Percentiles rank a stretch among this genome's conserved stretches.
Evolutionary conservation across 257 asterid species (phyloP).

Genomic region (Haberlea rhodopensis): DNA sequence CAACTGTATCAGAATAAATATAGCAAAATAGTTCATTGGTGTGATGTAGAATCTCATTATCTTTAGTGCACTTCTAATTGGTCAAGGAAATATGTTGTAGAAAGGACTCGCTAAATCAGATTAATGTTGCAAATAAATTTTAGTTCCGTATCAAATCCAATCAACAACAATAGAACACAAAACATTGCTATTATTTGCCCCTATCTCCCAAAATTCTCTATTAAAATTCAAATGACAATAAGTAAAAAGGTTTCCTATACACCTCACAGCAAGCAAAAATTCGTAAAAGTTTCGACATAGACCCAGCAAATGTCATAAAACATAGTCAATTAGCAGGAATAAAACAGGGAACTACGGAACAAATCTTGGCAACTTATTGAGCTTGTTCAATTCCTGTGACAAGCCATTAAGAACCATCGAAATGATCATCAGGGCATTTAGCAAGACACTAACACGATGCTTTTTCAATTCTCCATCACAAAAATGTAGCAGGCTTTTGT

Average conservation of each 20-base stretch:
- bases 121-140: background rate
- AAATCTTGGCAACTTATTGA: background rate
- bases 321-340: background rate
- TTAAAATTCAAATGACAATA: background rate
- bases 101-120: constrained; percentile 5
- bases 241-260: background rate
- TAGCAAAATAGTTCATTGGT: background rate
- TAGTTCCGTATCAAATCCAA: constrained; percentile 5
- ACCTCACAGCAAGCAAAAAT: background rate
- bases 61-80: constrained; percentile 8
- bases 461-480: background rate
- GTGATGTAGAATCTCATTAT: constrained; percentile 7
- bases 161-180: background rate
- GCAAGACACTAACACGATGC: background rate
- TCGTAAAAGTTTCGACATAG: background rate
- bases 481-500: background rate
- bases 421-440: constrained; percentile 1
- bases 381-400: constrained; percentile 1
- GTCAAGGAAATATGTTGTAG: background rate
- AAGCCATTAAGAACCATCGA: background rate
- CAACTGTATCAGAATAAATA: background rate
- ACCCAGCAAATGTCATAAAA: background rate
- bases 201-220: constrained; percentile 7
- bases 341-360: background rate
- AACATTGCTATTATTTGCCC: background rate